Evolutionary conservation across 495 filamentous ascomycete genomes (phyloP).

Genomic region (Xylaria nigripes): DNA sequence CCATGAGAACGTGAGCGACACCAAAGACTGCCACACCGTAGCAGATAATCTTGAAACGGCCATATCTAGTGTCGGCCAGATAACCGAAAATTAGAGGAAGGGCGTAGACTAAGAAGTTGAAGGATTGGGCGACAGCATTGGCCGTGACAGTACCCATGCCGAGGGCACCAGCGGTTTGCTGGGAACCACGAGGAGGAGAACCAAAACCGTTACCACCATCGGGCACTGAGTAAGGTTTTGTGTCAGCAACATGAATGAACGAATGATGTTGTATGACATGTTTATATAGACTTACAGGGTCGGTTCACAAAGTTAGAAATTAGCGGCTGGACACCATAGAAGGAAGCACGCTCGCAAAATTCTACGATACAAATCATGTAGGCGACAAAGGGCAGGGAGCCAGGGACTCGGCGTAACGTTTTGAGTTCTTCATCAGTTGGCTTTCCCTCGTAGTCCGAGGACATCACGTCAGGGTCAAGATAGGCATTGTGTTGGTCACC

Average conservation of each 20-base stretch:
- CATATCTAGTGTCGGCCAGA: constrained; percentile 49
- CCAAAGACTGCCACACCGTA: constrained; percentile 57
- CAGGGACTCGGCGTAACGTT: constrained; percentile 51
- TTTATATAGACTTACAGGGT: constrained; percentile 19
- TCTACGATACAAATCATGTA: constrained; percentile 53
- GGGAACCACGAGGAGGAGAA: constrained; percentile 44
- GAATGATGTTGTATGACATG: background rate
- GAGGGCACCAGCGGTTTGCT: constrained; percentile 51
- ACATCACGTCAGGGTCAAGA: constrained; percentile 27
- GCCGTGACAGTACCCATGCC: constrained; percentile 52
- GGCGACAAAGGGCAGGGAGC: constrained; percentile 41
- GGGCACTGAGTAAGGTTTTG: constrained; percentile 25
- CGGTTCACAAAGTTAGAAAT: constrained; percentile 54
- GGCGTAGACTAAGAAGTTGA: constrained; percentile 52
- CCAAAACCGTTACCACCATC: constrained; percentile 55
- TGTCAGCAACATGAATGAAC: background rate
- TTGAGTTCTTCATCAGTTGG: constrained; percentile 51
- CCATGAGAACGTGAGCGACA: constrained; percentile 56
- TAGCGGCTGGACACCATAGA: constrained; percentile 48
- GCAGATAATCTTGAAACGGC: constrained; percentile 54
- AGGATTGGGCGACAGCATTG: constrained; percentile 52
- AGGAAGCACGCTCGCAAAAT: constrained; percentile 54
- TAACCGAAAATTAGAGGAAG: constrained; percentile 51
- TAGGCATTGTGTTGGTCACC: constrained; percentile 21
- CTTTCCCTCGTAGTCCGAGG: constrained; percentile 37